Evolutionary conservation across 768 basidiomycete species (phyloP).

Genomic region (Agrocybe praecox): DNA sequence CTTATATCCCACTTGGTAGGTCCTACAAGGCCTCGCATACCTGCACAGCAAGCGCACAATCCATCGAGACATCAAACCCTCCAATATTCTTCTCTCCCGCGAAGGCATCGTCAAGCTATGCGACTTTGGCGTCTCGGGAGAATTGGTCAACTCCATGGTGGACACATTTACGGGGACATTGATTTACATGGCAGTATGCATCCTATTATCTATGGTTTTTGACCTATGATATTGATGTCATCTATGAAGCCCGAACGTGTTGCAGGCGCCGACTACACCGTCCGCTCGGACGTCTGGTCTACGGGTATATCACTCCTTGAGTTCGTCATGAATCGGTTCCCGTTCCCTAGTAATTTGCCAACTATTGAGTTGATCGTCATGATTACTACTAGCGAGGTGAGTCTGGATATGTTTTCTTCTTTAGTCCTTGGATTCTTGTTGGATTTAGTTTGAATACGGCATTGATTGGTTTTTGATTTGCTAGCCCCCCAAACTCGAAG

Average conservation of each 20-base stretch:
- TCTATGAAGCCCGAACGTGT: conserved; percentile 86
- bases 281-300: conserved; percentile 97
- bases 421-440: too few relatives aligned
- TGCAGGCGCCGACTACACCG: conserved; percentile 85
- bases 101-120: conserved; percentile 89
- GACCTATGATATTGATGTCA: neutral
- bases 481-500: conserved; percentile 78
- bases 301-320: conserved; percentile 93
- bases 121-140: conserved; percentile 98
- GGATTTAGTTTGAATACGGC: too few relatives aligned
- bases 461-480: neutral
- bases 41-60: conserved; percentile 89
- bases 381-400: conserved; percentile 76
- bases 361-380: conserved; percentile 91
- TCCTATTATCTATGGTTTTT: conserved; percentile 1
- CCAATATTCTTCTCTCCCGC: conserved; percentile 86
- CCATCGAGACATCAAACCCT: conserved; percentile 93
- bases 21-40: conserved; percentile 88
- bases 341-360: conserved; percentile 87
- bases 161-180: conserved; percentile 97
- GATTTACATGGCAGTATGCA: conserved; percentile 96
- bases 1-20: conserved; percentile 40
- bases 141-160: conserved; percentile 85
- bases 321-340: conserved; percentile 91
- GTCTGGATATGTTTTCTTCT: too few relatives aligned